Percentiles rank a stretch among this genome's conserved stretches.
phyloP scores from a whole-genome alignment of 371 early-diverging fungal genomes.

The Apophysomyces ossiformis region DNA sequence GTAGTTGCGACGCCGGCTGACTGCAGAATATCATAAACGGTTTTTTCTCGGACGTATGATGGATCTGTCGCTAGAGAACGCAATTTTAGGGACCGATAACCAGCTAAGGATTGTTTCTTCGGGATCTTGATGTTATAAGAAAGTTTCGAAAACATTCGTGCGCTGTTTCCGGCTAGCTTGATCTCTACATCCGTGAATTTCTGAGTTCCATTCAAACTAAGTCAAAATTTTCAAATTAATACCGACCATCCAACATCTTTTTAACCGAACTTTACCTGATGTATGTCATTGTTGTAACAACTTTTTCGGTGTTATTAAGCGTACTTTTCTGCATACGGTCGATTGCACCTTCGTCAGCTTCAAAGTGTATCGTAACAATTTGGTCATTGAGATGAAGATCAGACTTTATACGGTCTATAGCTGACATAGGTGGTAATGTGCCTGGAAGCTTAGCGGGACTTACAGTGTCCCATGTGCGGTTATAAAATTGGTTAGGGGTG shows the following conservation, averaged over 20 bases:
- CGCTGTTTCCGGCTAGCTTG: conserved; percentile 21
- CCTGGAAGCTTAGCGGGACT: conserved; percentile 16
- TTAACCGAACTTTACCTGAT: conserved; percentile 10
- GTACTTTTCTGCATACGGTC: conserved; percentile 19
- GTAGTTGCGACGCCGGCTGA: conserved; percentile 21
- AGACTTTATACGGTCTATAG: conserved; percentile 24
- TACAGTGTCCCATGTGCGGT: conserved; percentile 31
- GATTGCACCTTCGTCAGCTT: conserved; percentile 18
- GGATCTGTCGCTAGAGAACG: conserved; percentile 26
- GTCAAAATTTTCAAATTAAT: neutral
- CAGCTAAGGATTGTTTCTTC: conserved; percentile 19
- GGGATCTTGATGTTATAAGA: conserved; percentile 31
- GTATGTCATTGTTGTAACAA: conserved; percentile 23
- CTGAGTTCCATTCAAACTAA: conserved; percentile 18
- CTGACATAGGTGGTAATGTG: conserved; percentile 16
- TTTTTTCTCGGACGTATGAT: conserved; percentile 25
- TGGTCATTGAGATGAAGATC: conserved; percentile 28
- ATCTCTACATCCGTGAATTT: conserved; percentile 20
- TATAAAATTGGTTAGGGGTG: conserved; percentile 31
- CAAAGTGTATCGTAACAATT: conserved; percentile 29
- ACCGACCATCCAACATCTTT: neutral
- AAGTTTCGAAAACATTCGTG: conserved; percentile 21
- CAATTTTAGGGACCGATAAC: conserved; percentile 23
- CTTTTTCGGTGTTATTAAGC: neutral
- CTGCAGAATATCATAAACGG: conserved; percentile 19